Evolutionary conservation across 768 basidiomycete species (phyloP).

Genomic region (Calocybe indica): DNA sequence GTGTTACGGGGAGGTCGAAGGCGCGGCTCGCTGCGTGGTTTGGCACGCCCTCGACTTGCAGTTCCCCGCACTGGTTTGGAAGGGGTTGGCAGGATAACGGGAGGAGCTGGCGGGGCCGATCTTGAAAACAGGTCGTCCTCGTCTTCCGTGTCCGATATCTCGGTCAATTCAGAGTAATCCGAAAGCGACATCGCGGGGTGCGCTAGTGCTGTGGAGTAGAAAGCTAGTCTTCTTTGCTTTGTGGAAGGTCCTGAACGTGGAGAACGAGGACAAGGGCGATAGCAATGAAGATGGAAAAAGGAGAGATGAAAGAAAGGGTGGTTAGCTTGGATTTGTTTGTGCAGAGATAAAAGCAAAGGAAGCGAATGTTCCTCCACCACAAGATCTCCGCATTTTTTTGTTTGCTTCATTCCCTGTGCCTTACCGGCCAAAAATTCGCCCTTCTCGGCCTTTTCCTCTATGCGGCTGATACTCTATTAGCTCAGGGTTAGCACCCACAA

Average conservation of each 20-base stretch:
- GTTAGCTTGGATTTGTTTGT: not conserved
- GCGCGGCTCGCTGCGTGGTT: constrained; percentile 14
- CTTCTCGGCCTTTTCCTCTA: too few relatives aligned
- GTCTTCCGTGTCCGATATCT: constrained; percentile 35
- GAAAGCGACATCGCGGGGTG: not conserved
- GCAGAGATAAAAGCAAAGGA: not conserved
- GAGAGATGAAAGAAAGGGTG: not conserved
- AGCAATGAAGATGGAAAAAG: not conserved
- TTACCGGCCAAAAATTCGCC: too few relatives aligned
- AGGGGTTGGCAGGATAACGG: constrained; percentile 4
- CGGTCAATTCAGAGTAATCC: constrained; percentile 40
- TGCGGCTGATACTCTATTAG: too few relatives aligned
- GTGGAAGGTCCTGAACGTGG: not conserved
- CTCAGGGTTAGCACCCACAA: too few relatives aligned
- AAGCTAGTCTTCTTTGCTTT: not conserved
- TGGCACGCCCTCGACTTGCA: constrained; percentile 13
- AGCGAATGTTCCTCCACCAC: not conserved
- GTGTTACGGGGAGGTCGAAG: constrained; percentile 33
- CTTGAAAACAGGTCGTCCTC: constrained; percentile 20
- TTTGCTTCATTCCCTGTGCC: not conserved
- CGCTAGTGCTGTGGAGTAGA: not conserved
- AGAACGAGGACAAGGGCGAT: not conserved
- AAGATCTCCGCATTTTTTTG: not conserved
- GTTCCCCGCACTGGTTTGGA: constrained; percentile 12
- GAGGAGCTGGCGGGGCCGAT: not conserved